phyloP scores from a whole-genome alignment of 169 alveolate genomes.

The Cryptosporidium bovis region DNA sequence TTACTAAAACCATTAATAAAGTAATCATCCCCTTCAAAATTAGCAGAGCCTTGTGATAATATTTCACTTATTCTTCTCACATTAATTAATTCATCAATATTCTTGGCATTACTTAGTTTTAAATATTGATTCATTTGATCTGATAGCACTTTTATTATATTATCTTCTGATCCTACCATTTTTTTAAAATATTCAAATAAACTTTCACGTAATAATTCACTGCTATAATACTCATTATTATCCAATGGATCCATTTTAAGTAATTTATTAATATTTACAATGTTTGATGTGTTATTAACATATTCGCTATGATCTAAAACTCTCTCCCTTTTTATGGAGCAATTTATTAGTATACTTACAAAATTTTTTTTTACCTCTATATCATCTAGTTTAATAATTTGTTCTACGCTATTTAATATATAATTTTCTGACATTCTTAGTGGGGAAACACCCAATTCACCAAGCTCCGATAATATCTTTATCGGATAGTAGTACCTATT shows the following conservation, averaged over 20 bases:
- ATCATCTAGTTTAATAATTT: not conserved
- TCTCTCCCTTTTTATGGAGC: conserved; percentile 10
- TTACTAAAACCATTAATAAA: not conserved
- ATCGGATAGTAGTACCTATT: conserved; percentile 29
- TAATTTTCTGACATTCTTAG: conserved; percentile 29
- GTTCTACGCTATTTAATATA: conserved; percentile 11
- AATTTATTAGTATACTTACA: conserved; percentile 28
- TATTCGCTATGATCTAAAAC: not conserved
- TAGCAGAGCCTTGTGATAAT: conserved; percentile 3
- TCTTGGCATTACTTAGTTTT: conserved; percentile 27
- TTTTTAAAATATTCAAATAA: conserved; percentile 10
- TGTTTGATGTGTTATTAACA: not conserved
- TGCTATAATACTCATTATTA: conserved; percentile 1
- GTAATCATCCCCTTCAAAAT: not conserved
- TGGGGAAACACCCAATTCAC: conserved; percentile 40
- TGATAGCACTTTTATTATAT: conserved; percentile 13
- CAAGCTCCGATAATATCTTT: conserved; percentile 24
- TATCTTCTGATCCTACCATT: conserved; percentile 38
- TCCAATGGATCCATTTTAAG: conserved; percentile 51
- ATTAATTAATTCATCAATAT: conserved; percentile 11
- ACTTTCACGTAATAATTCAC: conserved; percentile 25
- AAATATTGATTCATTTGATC: conserved; percentile 61
- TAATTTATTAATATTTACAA: not conserved
- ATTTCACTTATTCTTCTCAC: conserved; percentile 51
- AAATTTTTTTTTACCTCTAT: conserved; percentile 1